Evolutionary conservation across 2,329 filamentous ascomycete genomes (phyloP), one percentile per base, ranked within the genome.

Genomic region (Fusarium kyushuense): DNA sequence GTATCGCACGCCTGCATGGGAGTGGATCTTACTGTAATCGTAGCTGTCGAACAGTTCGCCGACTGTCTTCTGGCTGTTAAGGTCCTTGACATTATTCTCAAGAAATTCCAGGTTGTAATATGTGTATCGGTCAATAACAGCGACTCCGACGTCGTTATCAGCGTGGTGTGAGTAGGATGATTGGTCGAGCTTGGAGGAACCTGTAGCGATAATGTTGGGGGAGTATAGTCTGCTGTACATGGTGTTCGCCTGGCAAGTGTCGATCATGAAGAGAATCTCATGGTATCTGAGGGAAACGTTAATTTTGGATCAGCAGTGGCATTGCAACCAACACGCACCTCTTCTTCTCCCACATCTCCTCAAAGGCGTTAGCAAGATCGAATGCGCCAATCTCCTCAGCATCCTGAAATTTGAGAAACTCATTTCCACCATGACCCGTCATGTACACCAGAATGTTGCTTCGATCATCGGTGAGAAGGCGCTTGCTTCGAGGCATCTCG

Each of bases 321-420:
- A 79, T 29, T 40, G 23, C n/a, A 19, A 30, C 33, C 21, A 16
- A 16, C 21, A 45, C 70, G 14, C n/a, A 90, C 84, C 96, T 90
- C 83, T 96, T 96, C 89, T 99, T 99, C 86, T 99, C 96, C 92
- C 94, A 97, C 96, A 99, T 99, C 84, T 99, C 95, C 80, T 96
- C 94, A 78, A 99, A 98, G 0, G 96, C 96, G 79, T 99, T 93
- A 7, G 96, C 96, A 58, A 99, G 83, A 81, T 99, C 96, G 78
- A 96, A 97, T 0, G 94, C 94, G 57, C 93, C 94, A 70, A 99
- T 98, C 81, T 99, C 96, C 79, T 99, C 96, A 9, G 94, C 93
- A 74, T 99, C 96, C 79, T 99, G 96, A 76, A 99, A 99, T 79
- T 99, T 99, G 61, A 99, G 82, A 74, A 99, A 99, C 81, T 97